phyloP scores from a whole-genome alignment of 345 rosid species.

The Lenwebbia sp. region DNA sequence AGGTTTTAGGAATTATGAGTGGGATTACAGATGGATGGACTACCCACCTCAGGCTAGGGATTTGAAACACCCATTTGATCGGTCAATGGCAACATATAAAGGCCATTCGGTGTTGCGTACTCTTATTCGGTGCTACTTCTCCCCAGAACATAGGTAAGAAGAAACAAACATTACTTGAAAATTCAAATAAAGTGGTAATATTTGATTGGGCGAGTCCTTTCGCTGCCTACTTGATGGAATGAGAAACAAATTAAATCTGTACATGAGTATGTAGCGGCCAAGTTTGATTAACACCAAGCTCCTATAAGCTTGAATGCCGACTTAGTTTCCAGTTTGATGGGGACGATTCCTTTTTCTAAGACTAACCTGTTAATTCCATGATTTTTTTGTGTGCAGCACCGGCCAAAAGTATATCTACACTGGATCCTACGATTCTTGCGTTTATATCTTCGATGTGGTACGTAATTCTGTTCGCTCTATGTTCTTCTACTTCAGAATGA shows the following conservation, averaged over 20 bases:
- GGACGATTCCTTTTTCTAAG: background rate
- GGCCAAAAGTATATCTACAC: conserved; percentile 91
- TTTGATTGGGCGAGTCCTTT: background rate
- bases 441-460: conserved; percentile 82
- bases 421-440: conserved; percentile 75
- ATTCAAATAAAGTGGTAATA: background rate
- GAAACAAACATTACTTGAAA: background rate
- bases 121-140: conserved; percentile 91
- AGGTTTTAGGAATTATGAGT: conserved; percentile 42
- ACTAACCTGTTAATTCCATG: background rate
- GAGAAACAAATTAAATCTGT: background rate
- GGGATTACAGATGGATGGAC: conserved; percentile 99
- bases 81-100: conserved; percentile 63
- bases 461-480: background rate
- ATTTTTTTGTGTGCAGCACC: conserved; percentile 37
- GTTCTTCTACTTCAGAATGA: background rate
- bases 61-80: conserved; percentile 62
- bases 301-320: background rate
- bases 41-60: conserved; percentile 65
- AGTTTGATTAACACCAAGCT: background rate
- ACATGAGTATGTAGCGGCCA: background rate
- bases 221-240: background rate
- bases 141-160: conserved; percentile 63
- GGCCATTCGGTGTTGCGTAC: conserved; percentile 92
- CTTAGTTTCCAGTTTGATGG: background rate